Base-by-base conservation (phyloP, 257 asterid genomes). In the Solanum corneliomulleri region DNA sequence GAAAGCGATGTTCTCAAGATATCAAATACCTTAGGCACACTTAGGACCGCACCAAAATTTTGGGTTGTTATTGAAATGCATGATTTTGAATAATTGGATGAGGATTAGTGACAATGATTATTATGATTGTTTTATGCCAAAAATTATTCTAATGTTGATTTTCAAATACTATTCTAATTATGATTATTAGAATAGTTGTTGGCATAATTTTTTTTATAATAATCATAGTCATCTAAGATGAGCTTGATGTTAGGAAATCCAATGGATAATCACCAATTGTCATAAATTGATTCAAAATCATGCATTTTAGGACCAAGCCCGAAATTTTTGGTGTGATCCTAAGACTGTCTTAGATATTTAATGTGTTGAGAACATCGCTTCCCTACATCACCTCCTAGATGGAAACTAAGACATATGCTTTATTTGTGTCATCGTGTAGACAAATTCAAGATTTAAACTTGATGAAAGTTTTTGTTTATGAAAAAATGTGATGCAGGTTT, bases 401-500 rank as follows among this genome's bases (percentile, higher is more conserved):
- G 42, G 68, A 92, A 85, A 44, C 42, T 42, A 20, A 52, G 84
- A 87, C 95, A n/a, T n/a, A 31, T 4, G 68, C 37, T 80, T 16
- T 25, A 45, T 78, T 5, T 68, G 75, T 68, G 9, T 3, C 9
- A 1, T 68, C 23, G 16, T 31, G 23, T 14, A 33, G 27, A 21
- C 29, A 3, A 5, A 9, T 21, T 23, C 29, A 23, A 23, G 29
- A 60, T 60, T 60, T 60, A 3, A 23, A 60, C 29, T 10, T 4
- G 69, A 9, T 60, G 39, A 31, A 35, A 35, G 37, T 35, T 35
- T 35, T 35, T 35, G 7, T 35, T 5, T 4, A 1, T 35, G 39
- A 49, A 49, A 49, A 49, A 49, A 14, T 49, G 2, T 77, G 52
- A 76, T 6, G 42, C 91, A 93, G 98, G 97, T 96, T 12, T 85